Base-by-base conservation (phyloP, 176 grass and related monocot species). In the Alopecurus myosuroides region DNA sequence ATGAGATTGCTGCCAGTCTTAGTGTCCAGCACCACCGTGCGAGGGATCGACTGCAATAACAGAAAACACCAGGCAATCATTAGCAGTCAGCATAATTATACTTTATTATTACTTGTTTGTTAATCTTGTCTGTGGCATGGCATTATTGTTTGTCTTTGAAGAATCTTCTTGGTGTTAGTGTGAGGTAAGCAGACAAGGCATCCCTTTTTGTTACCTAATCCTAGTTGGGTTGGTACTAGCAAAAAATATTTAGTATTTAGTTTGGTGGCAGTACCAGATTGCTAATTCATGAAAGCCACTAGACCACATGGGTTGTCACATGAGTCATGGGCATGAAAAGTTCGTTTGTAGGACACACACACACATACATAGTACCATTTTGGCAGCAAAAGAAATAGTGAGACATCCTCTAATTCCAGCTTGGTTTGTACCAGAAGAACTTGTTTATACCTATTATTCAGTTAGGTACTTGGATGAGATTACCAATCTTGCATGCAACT, bases 11-110 rank as follows among this genome's bases (percentile, higher is more conserved):
- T 84, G 31, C 77, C 76, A 0, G 94, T 93, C 83, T 97, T 93
- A 23, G 73, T 52, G 46, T 97, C 94, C 17, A 97, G 87, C 3
- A 93, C 77, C n/a, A 97, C 94, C 1, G 84, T 97, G 5, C 94
- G 81, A 25, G 94, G 94, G 49, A 91, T 46, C 3, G 45, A 83
- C 94, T 97, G 91, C 46, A 84, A 33, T 34, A 68, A 68, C 19
- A 19, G 2, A 76, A 52, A n/a, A 6, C 46, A 68, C 12, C 15
- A 66, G 15, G 50, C 50, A 25, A 25, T 3, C n/a, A 70, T 41
- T 23, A 70, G 36, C 4, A 30, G 18, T 30, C 48, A 14, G 29
- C 3, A 13, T 60, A 26, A 29, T 14, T n/a, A 48, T n/a, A 39
- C 5, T 39, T 51, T 18, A 22, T 36, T 41, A 41, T 20, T 61